Evolutionary conservation across 345 rosid species (phyloP).

Genomic region (Toxicodendron radicans): DNA sequence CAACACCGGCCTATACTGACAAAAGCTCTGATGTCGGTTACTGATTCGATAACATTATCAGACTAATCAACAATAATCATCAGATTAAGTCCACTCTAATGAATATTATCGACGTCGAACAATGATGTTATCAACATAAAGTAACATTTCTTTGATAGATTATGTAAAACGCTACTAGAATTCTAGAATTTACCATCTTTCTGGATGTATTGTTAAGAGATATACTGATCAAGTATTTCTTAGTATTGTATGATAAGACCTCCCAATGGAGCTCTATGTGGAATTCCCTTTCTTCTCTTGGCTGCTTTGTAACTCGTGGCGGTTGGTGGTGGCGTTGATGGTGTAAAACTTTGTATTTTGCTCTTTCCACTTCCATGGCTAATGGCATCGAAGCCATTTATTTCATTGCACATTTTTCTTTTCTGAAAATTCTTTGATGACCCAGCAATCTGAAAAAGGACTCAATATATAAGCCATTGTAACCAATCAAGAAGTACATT

Average conservation of each 20-base stretch:
- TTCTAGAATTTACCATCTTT: no score
- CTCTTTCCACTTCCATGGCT: conserved; percentile 21
- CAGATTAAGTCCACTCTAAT: no score
- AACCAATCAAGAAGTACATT: background rate
- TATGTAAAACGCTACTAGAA: no score
- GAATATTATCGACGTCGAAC: no score
- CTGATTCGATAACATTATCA: background rate
- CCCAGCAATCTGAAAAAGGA: conserved; percentile 43
- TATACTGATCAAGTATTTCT: background rate
- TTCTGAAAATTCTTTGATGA: conserved; percentile 48
- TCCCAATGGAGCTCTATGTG: conserved; percentile 68
- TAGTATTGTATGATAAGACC: conserved; percentile 52
- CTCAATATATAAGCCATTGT: background rate
- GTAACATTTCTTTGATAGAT: no score
- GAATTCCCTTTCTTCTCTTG: conserved; percentile 66
- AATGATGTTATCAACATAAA: no score
- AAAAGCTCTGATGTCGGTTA: conserved; percentile 25
- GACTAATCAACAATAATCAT: no score
- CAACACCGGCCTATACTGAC: conserved; percentile 27
- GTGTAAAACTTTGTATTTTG: conserved; percentile 47
- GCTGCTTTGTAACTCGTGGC: conserved; percentile 32
- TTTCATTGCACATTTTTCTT: conserved; percentile 32
- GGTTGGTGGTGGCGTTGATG: conserved; percentile 55
- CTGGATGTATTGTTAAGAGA: background rate
- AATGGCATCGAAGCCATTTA: conserved; percentile 29